A percentile compares a stretch with the other conserved stretches of the same genome.
These are phyloP conservation scores for Colletotrichum brevisporum DNA, from an alignment of 2,329 filamentous ascomycete genomes.

Conservation along the genomic window DNA sequence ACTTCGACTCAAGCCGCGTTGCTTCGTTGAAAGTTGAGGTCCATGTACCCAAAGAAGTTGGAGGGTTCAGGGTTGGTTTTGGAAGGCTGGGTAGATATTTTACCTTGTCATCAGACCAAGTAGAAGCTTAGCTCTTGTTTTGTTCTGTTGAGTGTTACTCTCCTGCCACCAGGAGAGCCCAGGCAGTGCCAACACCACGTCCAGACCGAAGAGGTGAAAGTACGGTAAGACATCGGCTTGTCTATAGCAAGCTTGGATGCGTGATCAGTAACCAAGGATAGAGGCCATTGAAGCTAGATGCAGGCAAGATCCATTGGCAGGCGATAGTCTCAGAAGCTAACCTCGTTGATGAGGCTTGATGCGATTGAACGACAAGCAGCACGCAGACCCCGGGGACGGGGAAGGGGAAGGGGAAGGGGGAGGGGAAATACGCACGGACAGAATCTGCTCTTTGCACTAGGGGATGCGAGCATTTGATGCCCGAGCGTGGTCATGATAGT, in stretches of 20 bases:
- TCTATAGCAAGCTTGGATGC: not conserved
- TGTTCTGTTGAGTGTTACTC: not conserved
- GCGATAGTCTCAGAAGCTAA: not conserved
- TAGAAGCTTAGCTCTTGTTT: not conserved
- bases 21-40: not conserved
- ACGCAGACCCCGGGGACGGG: not conserved
- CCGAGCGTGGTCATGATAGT: not conserved
- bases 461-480: not conserved
- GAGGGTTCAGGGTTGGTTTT: not conserved
- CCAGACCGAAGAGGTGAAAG: no score
- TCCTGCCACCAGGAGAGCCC: not conserved
- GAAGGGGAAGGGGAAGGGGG: not conserved
- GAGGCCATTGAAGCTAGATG: not conserved
- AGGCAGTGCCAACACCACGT: no score
- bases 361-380: not conserved
- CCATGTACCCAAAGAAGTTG: not conserved
- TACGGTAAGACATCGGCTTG: no score
- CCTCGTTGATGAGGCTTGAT: slow-evolving; percentile 1
- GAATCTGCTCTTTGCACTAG: not conserved
- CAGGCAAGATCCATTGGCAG: not conserved
- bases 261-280: not conserved
- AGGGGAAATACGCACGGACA: not conserved
- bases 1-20: not conserved
- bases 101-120: not conserved
- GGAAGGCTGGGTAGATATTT: not conserved